Evolutionary conservation across 2,329 filamentous ascomycete genomes (phyloP).

Genomic region (Fusarium sp.): DNA sequence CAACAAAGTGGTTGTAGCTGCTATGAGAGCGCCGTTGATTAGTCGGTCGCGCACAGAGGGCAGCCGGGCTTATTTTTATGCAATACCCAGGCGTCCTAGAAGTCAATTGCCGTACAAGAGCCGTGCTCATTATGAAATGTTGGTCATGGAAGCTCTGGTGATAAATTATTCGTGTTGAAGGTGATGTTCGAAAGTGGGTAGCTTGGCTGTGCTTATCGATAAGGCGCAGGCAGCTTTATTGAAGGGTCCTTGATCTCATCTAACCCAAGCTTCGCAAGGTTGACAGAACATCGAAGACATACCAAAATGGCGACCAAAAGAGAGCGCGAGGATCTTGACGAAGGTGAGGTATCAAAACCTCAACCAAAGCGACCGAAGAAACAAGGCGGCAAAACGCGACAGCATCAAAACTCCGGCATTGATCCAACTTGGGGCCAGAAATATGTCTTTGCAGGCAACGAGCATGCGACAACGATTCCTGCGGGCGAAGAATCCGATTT

Average conservation of each 20-base stretch:
- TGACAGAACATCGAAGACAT: slow-evolving; percentile 6
- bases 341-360: slow-evolving; percentile 47
- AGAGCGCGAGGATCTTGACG: slow-evolving; percentile 50
- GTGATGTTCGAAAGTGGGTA: slow-evolving; percentile 4
- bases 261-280: slow-evolving; percentile 19
- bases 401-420: slow-evolving; percentile 61
- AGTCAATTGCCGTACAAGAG: slow-evolving; percentile 48
- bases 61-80: not conserved
- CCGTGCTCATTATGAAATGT: slow-evolving; percentile 51
- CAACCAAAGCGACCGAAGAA: slow-evolving; percentile 49
- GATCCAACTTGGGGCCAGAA: slow-evolving; percentile 79
- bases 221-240: slow-evolving; percentile 30
- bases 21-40: slow-evolving; percentile 49
- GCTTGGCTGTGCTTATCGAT: slow-evolving; percentile 36
- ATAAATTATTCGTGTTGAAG: slow-evolving; percentile 10
- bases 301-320: slow-evolving; percentile 55
- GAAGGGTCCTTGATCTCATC: slow-evolving; percentile 26
- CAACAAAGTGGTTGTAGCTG: slow-evolving; percentile 56
- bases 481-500: slow-evolving; percentile 73
- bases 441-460: slow-evolving; percentile 76
- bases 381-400: slow-evolving; percentile 53
- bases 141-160: slow-evolving; percentile 44
- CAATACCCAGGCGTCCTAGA: slow-evolving; percentile 1
- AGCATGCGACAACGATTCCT: slow-evolving; percentile 60
- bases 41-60: slow-evolving; percentile 16